Evolutionary conservation across 2,329 filamentous ascomycete species (phyloP).

Genomic region (Trichocomaceae sp.): DNA sequence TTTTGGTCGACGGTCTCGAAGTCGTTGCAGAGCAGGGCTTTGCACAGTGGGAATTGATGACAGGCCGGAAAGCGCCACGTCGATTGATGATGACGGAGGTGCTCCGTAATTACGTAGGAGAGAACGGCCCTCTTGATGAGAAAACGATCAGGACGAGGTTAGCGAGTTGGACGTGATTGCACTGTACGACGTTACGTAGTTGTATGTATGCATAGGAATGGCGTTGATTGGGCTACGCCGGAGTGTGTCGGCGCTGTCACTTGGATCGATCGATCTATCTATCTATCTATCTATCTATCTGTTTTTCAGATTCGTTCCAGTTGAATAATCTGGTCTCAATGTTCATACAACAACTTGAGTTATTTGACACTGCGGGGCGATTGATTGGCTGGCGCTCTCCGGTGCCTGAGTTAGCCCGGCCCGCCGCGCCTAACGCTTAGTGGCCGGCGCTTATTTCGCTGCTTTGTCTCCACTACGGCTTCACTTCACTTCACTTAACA

Average conservation of each 20-base stretch:
- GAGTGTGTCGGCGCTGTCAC: background rate
- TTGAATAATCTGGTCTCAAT: background rate
- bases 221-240: background rate
- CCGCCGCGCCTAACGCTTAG: background rate
- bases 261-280: background rate
- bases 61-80: conserved; percentile 64
- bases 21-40: conserved; percentile 72
- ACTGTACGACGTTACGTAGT: background rate
- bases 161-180: conserved; percentile 12
- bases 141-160: conserved; percentile 32
- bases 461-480: background rate
- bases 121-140: conserved; percentile 31
- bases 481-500: background rate
- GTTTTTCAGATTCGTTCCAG: background rate
- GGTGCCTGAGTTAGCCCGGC: background rate
- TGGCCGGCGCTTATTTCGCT: background rate
- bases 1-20: conserved; percentile 68
- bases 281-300: background rate
- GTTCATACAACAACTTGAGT: no score
- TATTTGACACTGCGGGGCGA: no score
- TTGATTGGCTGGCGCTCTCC: background rate
- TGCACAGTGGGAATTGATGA: conserved; percentile 76
- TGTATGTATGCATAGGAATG: background rate
- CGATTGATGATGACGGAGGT: conserved; percentile 64
- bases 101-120: conserved; percentile 31